Evolutionary conservation across 306 rosid species (phyloP).

Genomic region (Lagenaria siceraria): DNA sequence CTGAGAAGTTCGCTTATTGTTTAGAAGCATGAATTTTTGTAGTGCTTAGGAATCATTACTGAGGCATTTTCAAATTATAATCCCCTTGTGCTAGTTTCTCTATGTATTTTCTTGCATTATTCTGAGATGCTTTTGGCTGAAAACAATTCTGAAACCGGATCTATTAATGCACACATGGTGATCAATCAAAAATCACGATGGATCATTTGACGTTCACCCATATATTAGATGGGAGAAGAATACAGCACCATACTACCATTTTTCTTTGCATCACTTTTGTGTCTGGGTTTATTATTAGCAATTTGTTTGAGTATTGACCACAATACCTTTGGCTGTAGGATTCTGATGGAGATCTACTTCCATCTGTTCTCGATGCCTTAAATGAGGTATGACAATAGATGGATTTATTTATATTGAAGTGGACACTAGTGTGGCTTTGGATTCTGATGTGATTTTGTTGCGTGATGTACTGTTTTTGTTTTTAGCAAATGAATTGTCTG

Average conservation of each 20-base stretch:
- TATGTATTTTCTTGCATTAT: neutral
- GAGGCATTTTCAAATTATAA: neutral
- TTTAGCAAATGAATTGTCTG: neutral
- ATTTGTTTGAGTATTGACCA: conserved; percentile 7
- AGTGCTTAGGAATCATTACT: neutral
- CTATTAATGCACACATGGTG: neutral
- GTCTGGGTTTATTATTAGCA: neutral
- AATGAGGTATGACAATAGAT: conserved; percentile 58
- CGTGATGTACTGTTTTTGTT: neutral
- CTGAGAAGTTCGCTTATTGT: neutral
- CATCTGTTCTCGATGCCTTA: conserved; percentile 84
- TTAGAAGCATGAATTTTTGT: neutral
- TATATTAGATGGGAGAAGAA: neutral
- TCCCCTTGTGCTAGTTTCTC: conserved; percentile 2
- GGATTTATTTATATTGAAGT: neutral
- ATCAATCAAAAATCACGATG: neutral
- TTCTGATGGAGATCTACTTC: conserved; percentile 88
- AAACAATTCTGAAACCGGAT: neutral
- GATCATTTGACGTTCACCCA: neutral
- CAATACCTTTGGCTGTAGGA: conserved; percentile 37
- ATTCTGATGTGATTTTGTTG: neutral
- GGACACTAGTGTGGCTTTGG: neutral
- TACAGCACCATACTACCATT: neutral
- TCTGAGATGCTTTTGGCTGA: neutral
- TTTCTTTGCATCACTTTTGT: neutral